Conservation (phyloP, 1,139 yeast species). For the Ashbya aceris region DNA sequence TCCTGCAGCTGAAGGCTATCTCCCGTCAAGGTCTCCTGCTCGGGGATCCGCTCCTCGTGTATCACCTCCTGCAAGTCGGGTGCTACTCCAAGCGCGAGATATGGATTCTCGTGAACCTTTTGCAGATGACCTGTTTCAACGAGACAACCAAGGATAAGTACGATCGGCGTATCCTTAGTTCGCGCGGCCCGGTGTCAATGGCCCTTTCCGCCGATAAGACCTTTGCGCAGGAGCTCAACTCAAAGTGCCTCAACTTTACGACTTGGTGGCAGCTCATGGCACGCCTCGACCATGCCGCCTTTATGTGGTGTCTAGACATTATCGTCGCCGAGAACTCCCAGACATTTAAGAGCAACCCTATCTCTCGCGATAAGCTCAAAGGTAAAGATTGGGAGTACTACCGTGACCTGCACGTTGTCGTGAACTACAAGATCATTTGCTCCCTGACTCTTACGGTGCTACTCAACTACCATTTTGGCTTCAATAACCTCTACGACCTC, state of each 20-base stretch:
- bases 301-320: conserved; percentile 29
- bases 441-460: conserved; percentile 34
- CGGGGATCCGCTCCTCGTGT: conserved; percentile 27
- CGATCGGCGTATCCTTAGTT: conserved; percentile 21
- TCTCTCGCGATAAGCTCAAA: conserved; percentile 11
- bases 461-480: conserved; percentile 43
- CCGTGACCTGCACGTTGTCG: conserved; percentile 20
- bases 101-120: conserved; percentile 27
- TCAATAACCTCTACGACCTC: conserved; percentile 33
- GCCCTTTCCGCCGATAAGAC: conserved; percentile 23
- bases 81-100: conserved; percentile 18
- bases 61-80: conserved; percentile 21
- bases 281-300: conserved; percentile 25
- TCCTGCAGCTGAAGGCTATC: conserved; percentile 25
- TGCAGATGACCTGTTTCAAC: conserved; percentile 28
- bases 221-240: conserved; percentile 24
- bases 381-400: conserved; percentile 25
- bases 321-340: conserved; percentile 25
- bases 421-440: conserved; percentile 33
- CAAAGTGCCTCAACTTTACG: conserved; percentile 21
- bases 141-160: conserved; percentile 24
- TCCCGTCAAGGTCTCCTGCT: conserved; percentile 25
- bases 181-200: conserved; percentile 21
- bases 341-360: conserved; percentile 18
- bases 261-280: conserved; percentile 29